Base-by-base conservation (phyloP, 2,329 filamentous ascomycete genomes). In the Samsoniella hepiali region DNA sequence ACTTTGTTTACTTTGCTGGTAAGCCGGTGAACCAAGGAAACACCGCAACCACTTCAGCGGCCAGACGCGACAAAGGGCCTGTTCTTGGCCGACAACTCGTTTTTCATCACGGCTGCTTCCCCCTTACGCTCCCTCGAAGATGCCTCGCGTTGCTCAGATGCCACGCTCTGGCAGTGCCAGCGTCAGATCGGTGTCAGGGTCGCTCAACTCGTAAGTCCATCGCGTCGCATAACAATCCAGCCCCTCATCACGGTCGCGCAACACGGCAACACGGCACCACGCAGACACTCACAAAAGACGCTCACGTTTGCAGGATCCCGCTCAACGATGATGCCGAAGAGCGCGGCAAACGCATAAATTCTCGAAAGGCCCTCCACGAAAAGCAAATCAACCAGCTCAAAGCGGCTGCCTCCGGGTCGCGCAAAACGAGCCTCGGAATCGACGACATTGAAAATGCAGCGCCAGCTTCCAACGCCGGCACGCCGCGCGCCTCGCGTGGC, bases 311-410 rank as follows among this genome's bases (percentile, higher is more conserved):
- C 71, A 96, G 92, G 75, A 96, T 99, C 65, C 93, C 95, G 42
- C 86, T 99, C 67, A 98, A 98, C 79, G 95, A 99, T 79, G 95
- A 99, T 82, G 88, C 87, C 65, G 87, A 89, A 70, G 95, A 99
- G 79, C 97, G 96, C 77, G 93, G 93, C 56, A 89, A 89, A 70
- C 90, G 95, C 57, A 82, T 94, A 72, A 90, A 95, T 73, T 93
- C 91, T 66, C 89, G 95, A 72, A 91, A 96, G 78, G 92, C 91
- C 40, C 86, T 91, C 36, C 90, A 97, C 74, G 91, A 96, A 75
- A 89, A 89, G 69, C 93, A 97, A 74, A 91, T 96, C 82, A 95
- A 95, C 77, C 88, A 96, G 74, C 89, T 98, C 70, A 92, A 93
- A 75, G 78, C 80, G 27, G 79, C 80, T 27, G 83, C 82, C 50